A percentile compares a stretch with the other conserved stretches of the same genome.
Conservation (phyloP, 768 basidiomycete genomes). For the Phylloporus rhodoxanthus region DNA sequence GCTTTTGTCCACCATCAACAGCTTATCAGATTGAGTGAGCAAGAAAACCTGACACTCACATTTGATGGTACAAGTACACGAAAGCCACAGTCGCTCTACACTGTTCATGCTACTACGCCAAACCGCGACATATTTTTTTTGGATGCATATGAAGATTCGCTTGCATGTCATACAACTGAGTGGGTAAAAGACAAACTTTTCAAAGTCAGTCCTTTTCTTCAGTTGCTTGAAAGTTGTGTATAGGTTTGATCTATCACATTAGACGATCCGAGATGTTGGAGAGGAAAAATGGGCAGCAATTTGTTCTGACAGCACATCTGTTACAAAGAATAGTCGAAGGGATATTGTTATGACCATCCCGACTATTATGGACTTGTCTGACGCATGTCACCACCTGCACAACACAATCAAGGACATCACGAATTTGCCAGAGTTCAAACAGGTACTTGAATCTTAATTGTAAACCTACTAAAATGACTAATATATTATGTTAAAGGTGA, state of each 20-base stretch:
- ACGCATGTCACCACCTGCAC: neutral
- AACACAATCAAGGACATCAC: neutral
- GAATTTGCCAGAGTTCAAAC: no score
- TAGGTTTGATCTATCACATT: no score
- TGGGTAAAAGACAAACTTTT: neutral
- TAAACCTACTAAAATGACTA: no score
- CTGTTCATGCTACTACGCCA: neutral
- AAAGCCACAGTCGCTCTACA: neutral
- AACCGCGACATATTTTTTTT: neutral
- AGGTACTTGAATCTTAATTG: no score
- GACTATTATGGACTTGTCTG: neutral
- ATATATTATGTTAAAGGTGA: no score
- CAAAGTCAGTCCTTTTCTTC: no score
- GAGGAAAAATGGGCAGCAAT: neutral
- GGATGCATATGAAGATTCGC: neutral
- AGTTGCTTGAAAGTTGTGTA: no score
- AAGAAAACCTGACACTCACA: neutral
- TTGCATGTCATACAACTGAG: neutral
- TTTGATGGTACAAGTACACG: neutral
- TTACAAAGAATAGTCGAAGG: neutral
- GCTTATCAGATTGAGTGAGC: no score
- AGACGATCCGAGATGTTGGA: neutral
- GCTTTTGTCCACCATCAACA: no score
- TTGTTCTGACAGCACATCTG: neutral
- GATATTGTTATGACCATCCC: neutral